Evolutionary conservation across 148 eudicot genomes (phyloP), one percentile per base, ranked within the genome.

Genomic region (Chenopodium suecicum): DNA sequence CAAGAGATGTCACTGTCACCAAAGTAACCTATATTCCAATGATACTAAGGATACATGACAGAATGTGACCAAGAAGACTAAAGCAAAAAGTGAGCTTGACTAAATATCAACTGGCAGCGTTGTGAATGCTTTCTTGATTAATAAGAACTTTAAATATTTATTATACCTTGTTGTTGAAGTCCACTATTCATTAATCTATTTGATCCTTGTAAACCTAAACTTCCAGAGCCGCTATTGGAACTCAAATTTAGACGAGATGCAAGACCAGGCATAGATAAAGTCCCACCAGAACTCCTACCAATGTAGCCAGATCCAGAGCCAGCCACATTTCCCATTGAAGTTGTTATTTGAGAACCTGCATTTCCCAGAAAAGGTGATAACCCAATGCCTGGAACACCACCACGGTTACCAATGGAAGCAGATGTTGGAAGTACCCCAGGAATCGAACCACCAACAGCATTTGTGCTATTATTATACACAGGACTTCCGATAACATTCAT

Each of bases 391-490:
- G 91, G 88, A 87, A 91, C 94, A 86, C 91, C 85, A 83, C 80
- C 88, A 71, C 94, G 91, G 70, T 93, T 95, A 78, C 95, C 92
- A 82, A 92, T 90, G 64, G 91, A 89, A 69, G 94, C 91, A 84
- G 99, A 93, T 23, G 92, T 90, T 74, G 98, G 91, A 67, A 92
- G 90, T 85, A 95, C 89, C 81, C 99, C 97, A 70, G 96, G 94
- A 85, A 95, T 88, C 19, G 99, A 95, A 83, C 98, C 97, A 80
- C 94, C 95, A 82, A 90, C 91, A 68, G 90, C 92, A 87, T 91
- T 95, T 63, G 92, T 46, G 87, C 78, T 88, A 83, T 88, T 88
- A 85, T 79, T 89, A 86, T 89, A 93, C 71, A 94, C 98, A 83
- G 93, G 90, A 82, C 80, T 91, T 81, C 98, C 98, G 58, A 89